Evolutionary conservation across 108 stramenopile species (phyloP), one percentile per base, ranked within the genome.

Genomic region (Fistulifera pelliculosa): DNA sequence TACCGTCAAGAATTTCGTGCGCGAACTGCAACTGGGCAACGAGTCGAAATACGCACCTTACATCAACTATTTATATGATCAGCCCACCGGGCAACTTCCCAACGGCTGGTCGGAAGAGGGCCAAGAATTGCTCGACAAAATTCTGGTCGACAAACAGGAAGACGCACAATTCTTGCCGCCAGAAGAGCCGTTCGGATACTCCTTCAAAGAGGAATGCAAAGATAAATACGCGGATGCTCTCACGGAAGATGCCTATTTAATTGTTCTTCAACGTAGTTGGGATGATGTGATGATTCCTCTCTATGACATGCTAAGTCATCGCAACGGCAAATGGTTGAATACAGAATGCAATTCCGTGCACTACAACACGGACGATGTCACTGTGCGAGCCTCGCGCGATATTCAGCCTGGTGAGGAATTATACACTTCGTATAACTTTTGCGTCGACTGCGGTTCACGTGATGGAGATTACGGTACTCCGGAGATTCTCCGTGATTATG

Each of bases 221-320:
- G 14, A 35, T 35, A 3, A 3, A 8, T 35, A 35, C 31, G 3
- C 31, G 31, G 55, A 17, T 26, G 63, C 54, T 52, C 16, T 64
- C 27, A 43, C 54, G 31, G 22, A 53, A 15, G 66, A 72, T 11
- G 80, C 75, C 10, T 66, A 65, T 25, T 62, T 77, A 60, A 52
- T 81, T 0, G 67, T 80, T 6, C 55, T 76, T n/a, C 65, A 76
- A 21, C 54, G 81, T 35, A 69, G 62, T 0, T 82, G 83, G 69
- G 83, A 80, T 52, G 65, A 69, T 22, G 49, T 74, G 42, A 66
- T 90, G 75, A 69, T 90, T 68, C 86, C 86, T 0, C 41, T 56
- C 1, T 70, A 28, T 12, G 83, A 81, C 43, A 81, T 85, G 78
- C 64, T 79, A 42, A 75, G 68, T 49, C 80, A 85, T 44, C 55